Evolutionary conservation across 2,329 filamentous ascomycete genomes (phyloP), one percentile per base, ranked within the genome.

Genomic region (Drechslerella coelobrocha): DNA sequence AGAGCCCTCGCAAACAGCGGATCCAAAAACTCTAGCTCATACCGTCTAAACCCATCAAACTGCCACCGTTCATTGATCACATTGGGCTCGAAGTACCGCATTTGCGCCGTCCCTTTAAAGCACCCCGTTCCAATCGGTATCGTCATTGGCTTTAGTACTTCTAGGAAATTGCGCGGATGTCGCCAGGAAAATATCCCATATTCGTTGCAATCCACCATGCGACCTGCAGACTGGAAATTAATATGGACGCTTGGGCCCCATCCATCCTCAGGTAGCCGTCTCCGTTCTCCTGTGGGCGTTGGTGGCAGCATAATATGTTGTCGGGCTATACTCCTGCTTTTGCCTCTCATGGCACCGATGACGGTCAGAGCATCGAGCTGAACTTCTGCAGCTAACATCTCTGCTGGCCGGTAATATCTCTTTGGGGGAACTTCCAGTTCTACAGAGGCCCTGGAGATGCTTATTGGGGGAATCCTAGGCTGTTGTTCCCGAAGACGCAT

Each of bases 11-110:
- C 48, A 10, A 48, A 26, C 14, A 21, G 14, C 19, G 24, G 17
- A 3, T 26, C 31, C 23, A 56, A 43, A 24, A 55, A 55, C 2
- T 23, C 24, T 2, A 61, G 23, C 1, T 19, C 19, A 19, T 52
- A 48, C 14, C 12, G 54, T 27, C 52, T 69, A 41, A 43, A 69
- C 17, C 50, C 45, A 0, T 41, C 10, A 21, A 53, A 56, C 26
- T 48, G 51, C 66, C 66, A 71, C 27, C 41, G 34, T 17, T 71
- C 66, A 23, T 54, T 29, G 9, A 63, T 14, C 4, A 41, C 26
- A 29, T 39, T 10, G 17, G 54, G 29, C n/a, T 51, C 26, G 2
- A 45, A 19, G 43, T 59, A 71, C 8, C 34, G 19, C 45, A 54
- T 59, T 12, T 29, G 14, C 21, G 59, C 66, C 9, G 14, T 24